These are phyloP conservation scores for Collybia sordida DNA, from an alignment of 768 basidiomycete species.

Conservation along the genomic window DNA sequence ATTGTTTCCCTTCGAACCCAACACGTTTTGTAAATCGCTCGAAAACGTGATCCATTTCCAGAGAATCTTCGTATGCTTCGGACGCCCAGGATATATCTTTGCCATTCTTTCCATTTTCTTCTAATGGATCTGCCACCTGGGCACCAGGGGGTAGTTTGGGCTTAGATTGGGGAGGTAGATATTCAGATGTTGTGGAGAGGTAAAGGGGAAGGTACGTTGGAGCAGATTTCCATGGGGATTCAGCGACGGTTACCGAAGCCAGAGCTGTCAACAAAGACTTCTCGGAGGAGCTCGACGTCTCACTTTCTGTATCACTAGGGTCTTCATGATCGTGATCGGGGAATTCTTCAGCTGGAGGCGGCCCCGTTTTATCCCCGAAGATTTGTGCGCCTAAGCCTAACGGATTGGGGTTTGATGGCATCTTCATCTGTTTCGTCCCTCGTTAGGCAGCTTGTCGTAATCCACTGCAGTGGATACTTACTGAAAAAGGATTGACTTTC, in stretches of 20 bases:
- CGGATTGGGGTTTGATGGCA: slow-evolving; percentile 24
- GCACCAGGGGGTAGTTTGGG: slow-evolving; percentile 41
- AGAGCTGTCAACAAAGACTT: slow-evolving; percentile 58
- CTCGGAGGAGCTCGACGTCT: slow-evolving; percentile 35
- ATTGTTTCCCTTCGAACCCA: slow-evolving; percentile 74
- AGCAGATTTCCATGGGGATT: slow-evolving; percentile 66
- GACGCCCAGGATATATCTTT: slow-evolving; percentile 58
- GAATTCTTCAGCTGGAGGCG: slow-evolving; percentile 13
- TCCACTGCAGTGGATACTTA: slow-evolving; percentile 27
- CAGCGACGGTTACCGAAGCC: slow-evolving; percentile 49
- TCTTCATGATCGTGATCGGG: slow-evolving; percentile 26
- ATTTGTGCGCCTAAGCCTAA: slow-evolving; percentile 68
- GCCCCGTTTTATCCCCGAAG: slow-evolving; percentile 43
- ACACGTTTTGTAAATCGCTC: slow-evolving; percentile 80
- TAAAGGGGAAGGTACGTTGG: slow-evolving; percentile 71
- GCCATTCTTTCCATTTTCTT: slow-evolving; percentile 38
- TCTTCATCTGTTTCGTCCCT: slow-evolving; percentile 19
- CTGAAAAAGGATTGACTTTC: slow-evolving; percentile 70
- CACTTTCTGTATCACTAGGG: slow-evolving; percentile 35
- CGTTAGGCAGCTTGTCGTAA: background rate
- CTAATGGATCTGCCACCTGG: slow-evolving; percentile 39
- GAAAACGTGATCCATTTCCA: slow-evolving; percentile 82
- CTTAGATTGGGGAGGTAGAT: slow-evolving; percentile 59
- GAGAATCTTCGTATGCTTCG: slow-evolving; percentile 81
- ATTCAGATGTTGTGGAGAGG: slow-evolving; percentile 74